Evolutionary conservation across 169 alveolate species (phyloP), one percentile per base, ranked within the genome.

Genomic region (Nephromyces sp.): DNA sequence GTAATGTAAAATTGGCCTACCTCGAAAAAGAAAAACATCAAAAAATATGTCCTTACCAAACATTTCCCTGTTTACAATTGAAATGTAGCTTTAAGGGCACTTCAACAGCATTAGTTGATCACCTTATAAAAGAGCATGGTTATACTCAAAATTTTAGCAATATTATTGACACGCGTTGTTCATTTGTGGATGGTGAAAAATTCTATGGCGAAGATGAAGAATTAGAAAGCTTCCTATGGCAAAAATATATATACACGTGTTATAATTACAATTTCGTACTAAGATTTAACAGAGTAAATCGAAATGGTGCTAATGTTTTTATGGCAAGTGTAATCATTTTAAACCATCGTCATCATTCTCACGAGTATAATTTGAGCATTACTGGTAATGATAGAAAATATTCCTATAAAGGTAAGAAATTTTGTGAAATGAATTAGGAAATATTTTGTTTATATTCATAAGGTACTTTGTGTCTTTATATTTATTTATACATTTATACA

Each of bases 201-300:
- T 28, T 64, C 34, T 21, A 67, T 2, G 66, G 62, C 0, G 3
- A 25, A 8, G 68, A 8, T 62, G 68, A 15, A 62, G 68, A 62
- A 21, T 15, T 8, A 53, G 66, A 72, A 25, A 35, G 52, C 3
- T 72, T 25, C 25, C 57, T 72, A 57, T 72, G 79, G 79, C 79
- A 72, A 66, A 28, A 62, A 61, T 35, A 30, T 2, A 32, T 72
- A n/a, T 62, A 72, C 35, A 33, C 29, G 29, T 72, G 72, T 34
- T 72, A 22, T 34, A 68, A 65, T 30, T 64, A 72, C 68, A 35
- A 72, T 62, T 72, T 72, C 33, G 79, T 72, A 52, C 66, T 72
- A 72, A 66, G 79, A 1, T 52, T 72, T 8, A 71, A 72, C 66
- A 63, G 79, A 4, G n/a, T 43, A 15, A 15, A 15, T 15, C 57